Evolutionary conservation across 1,284 basidiomycete species (phyloP), one percentile per base, ranked within the genome.

Genomic region (Cutaneotrichosporon cavernicola): DNA sequence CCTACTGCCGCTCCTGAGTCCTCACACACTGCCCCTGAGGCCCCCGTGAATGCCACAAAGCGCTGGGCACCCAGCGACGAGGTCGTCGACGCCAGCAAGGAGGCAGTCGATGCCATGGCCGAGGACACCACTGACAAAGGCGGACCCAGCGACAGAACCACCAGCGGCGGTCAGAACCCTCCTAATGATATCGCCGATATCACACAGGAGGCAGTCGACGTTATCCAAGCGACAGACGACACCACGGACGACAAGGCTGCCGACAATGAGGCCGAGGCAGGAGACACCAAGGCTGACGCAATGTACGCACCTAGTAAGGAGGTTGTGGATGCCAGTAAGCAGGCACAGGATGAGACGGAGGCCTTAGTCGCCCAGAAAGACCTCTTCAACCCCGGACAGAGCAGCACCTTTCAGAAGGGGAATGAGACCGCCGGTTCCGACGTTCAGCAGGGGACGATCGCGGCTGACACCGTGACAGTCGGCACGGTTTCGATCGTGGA

Each of bases 391-490:
- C n/a, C 36, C 9, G 14, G 21, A 21, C 6, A 13, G 10, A 43
- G 36, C 21, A 43, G 11, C 13, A 56, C 55, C 36, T 56, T 43
- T 26, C 32, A 56, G 38, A 43, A 38, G 0, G 38, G 16, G 22
- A 56, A 56, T 16, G 18, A 30, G 55, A 26, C 55, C 6, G 22
- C 22, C 21, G 32, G n/a, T 18, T 5, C 34, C 16, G 13, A 14
- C 21, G 21, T 43, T 6, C 38, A 21, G 16, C 36, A 56, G 21
- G 55, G 36, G 1, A 56, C 36, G 4, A 56, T 56, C 38, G 36
- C 22, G 26, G 55, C 55, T 13, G 55, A 56, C 38, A 56, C 55
- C 13, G 55, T 56, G 18, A 56, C 36, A 2, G 55, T 56, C 13
- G 55, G 55, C 22, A 36, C 11, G 7, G 36, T 56, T 18, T 22